A percentile compares a stretch with the other conserved stretches of the same genome.
phyloP scores from a whole-genome alignment of 805 yeast genomes.

The Lachancea quebecensis region DNA sequence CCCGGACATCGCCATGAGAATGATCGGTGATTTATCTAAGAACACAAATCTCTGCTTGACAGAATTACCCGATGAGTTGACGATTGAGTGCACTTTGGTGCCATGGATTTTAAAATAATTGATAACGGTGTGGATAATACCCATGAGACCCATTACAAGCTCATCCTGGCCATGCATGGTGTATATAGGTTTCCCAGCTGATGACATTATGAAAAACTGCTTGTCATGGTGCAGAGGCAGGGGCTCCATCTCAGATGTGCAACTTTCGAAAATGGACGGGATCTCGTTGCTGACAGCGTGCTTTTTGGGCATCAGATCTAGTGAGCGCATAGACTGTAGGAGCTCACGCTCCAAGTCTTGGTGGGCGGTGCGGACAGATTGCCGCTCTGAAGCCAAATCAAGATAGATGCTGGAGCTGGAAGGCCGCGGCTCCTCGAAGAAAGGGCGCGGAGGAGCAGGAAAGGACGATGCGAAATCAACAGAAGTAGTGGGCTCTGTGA shows the following conservation, averaged over 20 bases:
- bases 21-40: slow-evolving; percentile 58
- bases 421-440: slow-evolving; percentile 2
- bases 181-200: slow-evolving; percentile 86
- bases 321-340: slow-evolving; percentile 7
- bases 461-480: slow-evolving; percentile 4
- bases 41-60: slow-evolving; percentile 41
- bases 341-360: slow-evolving; percentile 8
- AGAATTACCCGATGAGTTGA: slow-evolving; percentile 3
- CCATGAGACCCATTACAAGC: slow-evolving; percentile 62
- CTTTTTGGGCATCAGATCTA: slow-evolving; percentile 2
- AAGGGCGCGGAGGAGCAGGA: slow-evolving; percentile 1
- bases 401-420: slow-evolving; percentile 1
- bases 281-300: slow-evolving; percentile 28
- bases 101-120: slow-evolving; percentile 55
- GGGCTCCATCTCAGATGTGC: neutral
- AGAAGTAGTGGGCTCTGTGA: slow-evolving; percentile 5
- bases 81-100: slow-evolving; percentile 33
- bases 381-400: slow-evolving; percentile 7
- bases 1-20: slow-evolving; percentile 62
- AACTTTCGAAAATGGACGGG: slow-evolving; percentile 19
- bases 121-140: slow-evolving; percentile 72
- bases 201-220: slow-evolving; percentile 71
- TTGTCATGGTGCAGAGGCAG: slow-evolving; percentile 32
- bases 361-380: slow-evolving; percentile 5
- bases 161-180: slow-evolving; percentile 70